Evolutionary conservation across 1,284 basidiomycete genomes (phyloP), one percentile per base, ranked within the genome.

Genomic region (Jaminaea rosea): DNA sequence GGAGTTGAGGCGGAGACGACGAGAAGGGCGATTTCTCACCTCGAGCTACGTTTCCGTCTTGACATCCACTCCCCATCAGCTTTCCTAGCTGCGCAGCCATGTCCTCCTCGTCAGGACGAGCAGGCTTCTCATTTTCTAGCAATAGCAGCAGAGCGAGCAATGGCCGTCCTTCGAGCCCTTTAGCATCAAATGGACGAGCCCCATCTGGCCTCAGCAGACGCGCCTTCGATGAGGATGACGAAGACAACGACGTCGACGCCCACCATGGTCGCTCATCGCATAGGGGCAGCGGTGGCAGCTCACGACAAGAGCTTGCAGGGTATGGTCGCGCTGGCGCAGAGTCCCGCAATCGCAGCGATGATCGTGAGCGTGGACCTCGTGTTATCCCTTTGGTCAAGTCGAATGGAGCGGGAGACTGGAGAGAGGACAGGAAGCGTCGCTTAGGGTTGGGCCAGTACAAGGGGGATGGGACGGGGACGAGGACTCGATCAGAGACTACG

Each of bases 381-480:
- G 39, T 42, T 11, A 42, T 42, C 13, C 39, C 39, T 17, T 23
- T 42, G 6, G n/a, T 52, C 26, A 31, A 52, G 42, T 49, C 45
- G 31, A 24, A 21, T 27, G 48, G 32, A 4, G 44, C 59, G 24
- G 44, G 52, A 13, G 62, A 71, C 47, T 71, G 68, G 68, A 53
- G 63, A 11, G 57, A 69, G 24, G 68, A 69, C 21, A 50, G 67
- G 17, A 69, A 63, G 44, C 48, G 56, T 28, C 56, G 67, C 2
- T 42, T 69, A 10, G 68, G 68, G 24, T 34, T 58, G 9, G 58
- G 55, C 2, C 26, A 52, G 11, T 54, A 64, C 4, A 31, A 55
- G 19, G 41, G 49, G 1, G 26, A 63, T 4, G 60, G 64, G 11
- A 60, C 62, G 21, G 52, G 59, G 13, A 52, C 55, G 8, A 57